Evolutionary conservation across 179 eudicot species (phyloP).

Genomic region (Beta lomatogona): DNA sequence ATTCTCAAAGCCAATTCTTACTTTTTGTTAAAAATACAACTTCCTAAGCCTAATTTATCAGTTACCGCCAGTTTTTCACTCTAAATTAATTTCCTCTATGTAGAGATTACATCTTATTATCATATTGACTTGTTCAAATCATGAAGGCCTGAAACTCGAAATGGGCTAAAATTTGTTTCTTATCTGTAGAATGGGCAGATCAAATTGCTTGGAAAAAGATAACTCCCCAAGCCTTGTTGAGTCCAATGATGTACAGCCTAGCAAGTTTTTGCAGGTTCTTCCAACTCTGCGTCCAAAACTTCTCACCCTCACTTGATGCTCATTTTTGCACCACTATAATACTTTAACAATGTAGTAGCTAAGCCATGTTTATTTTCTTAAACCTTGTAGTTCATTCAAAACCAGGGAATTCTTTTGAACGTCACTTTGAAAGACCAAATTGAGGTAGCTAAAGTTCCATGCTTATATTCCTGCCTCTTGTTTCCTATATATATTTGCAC

Average conservation of each 20-base stretch:
- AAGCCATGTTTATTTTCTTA: constrained; percentile 17
- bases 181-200: constrained; percentile 70
- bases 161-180: not conserved
- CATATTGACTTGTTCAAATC: not conserved
- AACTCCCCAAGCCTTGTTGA: constrained; percentile 70
- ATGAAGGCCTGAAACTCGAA: not conserved
- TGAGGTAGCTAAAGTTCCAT: constrained; percentile 54
- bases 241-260: constrained; percentile 58
- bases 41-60: not conserved
- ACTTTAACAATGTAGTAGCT: not conserved
- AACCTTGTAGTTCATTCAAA: constrained; percentile 68
- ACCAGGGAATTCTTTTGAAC: constrained; percentile 70
- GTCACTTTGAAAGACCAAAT: constrained; percentile 65
- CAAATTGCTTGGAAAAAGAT: constrained; percentile 78
- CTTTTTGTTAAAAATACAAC: no score
- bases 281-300: not conserved
- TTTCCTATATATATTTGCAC: constrained; percentile 3
- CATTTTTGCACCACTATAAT: not conserved
- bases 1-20: not conserved
- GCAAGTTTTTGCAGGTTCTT: constrained; percentile 81
- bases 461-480: constrained; percentile 1
- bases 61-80: not conserved
- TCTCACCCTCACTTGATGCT: not conserved
- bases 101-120: not conserved
- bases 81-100: not conserved